Evolutionary conservation across 2,329 filamentous ascomycete genomes (phyloP).

Genomic region (Fusarium sp.): DNA sequence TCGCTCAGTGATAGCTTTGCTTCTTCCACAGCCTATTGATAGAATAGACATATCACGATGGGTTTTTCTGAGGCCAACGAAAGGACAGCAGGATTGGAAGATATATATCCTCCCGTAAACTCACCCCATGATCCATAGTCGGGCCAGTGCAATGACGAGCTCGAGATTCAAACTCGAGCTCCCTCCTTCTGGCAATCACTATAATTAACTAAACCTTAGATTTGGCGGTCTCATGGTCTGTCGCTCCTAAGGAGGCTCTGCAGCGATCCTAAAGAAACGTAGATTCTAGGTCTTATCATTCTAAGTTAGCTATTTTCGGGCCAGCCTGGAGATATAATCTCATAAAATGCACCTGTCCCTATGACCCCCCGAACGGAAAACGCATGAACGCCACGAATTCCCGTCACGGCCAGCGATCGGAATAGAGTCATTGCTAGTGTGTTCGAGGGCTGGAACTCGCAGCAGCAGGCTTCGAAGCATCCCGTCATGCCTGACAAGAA

Average conservation of each 20-base stretch:
- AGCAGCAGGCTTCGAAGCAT: background rate
- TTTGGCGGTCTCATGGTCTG: background rate
- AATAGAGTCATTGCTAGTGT: background rate
- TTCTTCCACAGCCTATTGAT: background rate
- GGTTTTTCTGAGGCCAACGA: background rate
- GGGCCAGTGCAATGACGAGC: background rate
- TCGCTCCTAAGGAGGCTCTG: background rate
- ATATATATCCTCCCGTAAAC: background rate
- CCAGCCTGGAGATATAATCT: too few species aligned
- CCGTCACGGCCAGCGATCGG: background rate
- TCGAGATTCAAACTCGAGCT: background rate
- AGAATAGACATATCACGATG: background rate
- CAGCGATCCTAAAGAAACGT: background rate
- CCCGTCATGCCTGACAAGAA: background rate
- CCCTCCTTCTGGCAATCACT: background rate
- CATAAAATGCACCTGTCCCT: background rate
- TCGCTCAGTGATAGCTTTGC: background rate
- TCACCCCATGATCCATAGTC: background rate
- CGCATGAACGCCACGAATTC: background rate
- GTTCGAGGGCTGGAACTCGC: background rate
- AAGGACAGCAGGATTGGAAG: too few species aligned
- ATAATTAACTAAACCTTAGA: background rate
- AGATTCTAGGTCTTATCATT: background rate
- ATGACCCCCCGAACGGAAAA: too few species aligned
- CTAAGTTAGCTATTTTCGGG: background rate